Percentiles rank a stretch among this genome's conserved stretches.
These are phyloP conservation scores for Penicillium angulare DNA, from an alignment of 495 filamentous ascomycete genomes.

Conservation along the genomic window DNA sequence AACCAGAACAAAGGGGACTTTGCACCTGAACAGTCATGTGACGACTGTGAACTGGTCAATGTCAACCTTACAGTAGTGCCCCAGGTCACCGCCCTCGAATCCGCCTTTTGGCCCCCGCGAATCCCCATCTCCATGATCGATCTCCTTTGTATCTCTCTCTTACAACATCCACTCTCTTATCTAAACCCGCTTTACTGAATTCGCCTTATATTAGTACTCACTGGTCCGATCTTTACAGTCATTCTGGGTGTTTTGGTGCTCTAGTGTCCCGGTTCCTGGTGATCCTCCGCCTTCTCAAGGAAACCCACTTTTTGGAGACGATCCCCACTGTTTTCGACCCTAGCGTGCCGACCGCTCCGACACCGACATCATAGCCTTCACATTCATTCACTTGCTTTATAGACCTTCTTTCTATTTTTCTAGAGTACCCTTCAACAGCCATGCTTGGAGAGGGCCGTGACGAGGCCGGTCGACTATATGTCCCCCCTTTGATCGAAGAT, in stretches of 20 bases:
- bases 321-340: conserved; percentile 18
- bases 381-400: conserved; percentile 11
- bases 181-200: neutral
- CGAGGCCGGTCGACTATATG: conserved; percentile 33
- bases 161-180: neutral
- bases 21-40: no score
- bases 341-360: conserved; percentile 22
- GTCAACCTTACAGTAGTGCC: neutral
- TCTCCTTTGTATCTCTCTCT: neutral
- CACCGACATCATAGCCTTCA: conserved; percentile 24
- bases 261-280: conserved; percentile 14
- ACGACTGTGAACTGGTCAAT: neutral
- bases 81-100: neutral
- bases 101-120: neutral
- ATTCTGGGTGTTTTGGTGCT: neutral
- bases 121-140: no score
- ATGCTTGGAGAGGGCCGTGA: conserved; percentile 41
- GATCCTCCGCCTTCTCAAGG: conserved; percentile 10
- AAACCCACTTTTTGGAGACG: conserved; percentile 16
- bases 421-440: neutral
- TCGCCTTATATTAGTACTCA: neutral
- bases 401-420: neutral
- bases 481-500: conserved; percentile 35
- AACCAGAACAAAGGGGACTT: neutral
- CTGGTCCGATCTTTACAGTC: neutral